A percentile compares a stretch with the other conserved stretches of the same genome.
These are phyloP conservation scores for Xylariaceae sp. DNA, from an alignment of 2,329 filamentous ascomycete species.

Conservation along the genomic window DNA sequence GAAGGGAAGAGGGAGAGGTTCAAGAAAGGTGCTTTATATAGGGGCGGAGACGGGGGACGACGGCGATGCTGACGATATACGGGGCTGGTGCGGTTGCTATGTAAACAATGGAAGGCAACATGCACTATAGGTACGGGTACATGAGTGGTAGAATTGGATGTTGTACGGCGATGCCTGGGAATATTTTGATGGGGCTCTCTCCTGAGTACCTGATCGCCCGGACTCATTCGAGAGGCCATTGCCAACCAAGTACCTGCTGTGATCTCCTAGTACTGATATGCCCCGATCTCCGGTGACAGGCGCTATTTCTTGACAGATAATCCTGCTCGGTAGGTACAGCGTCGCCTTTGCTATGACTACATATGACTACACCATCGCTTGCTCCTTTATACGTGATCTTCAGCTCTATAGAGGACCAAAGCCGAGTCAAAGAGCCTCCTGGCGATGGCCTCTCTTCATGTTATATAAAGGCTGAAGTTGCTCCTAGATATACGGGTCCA, in stretches of 20 bases:
- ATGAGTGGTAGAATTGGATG: too few relatives aligned
- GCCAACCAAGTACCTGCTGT: neutral
- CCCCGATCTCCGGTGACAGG: neutral
- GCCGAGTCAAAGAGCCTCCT: neutral
- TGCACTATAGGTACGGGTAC: too few relatives aligned
- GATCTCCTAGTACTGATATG: neutral
- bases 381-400: neutral
- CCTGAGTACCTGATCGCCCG: neutral
- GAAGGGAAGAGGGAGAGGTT: neutral
- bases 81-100: neutral
- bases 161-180: neutral
- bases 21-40: neutral
- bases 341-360: neutral
- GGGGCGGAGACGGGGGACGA: too few relatives aligned
- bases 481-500: neutral
- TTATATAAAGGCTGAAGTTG: neutral
- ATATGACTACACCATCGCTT: neutral
- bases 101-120: too few relatives aligned
- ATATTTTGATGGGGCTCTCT: neutral
- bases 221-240: neutral
- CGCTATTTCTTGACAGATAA: neutral
- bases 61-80: neutral
- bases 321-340: neutral
- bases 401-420: neutral
- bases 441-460: neutral